These are phyloP conservation scores for Colletotrichum incanum DNA, from an alignment of 2,329 filamentous ascomycete genomes.

Conservation along the genomic window DNA sequence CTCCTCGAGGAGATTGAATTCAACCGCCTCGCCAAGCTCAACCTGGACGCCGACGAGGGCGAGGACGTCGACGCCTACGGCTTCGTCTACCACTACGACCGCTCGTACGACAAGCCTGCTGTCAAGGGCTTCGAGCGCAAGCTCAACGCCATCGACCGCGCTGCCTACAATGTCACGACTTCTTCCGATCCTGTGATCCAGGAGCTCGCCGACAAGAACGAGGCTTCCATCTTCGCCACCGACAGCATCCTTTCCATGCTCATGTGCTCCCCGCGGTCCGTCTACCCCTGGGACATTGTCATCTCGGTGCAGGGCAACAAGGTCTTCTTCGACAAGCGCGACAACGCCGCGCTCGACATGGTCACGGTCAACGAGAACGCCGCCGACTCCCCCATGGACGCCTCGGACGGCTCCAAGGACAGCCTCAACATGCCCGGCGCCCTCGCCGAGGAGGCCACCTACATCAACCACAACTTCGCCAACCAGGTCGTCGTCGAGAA, in stretches of 20 bases:
- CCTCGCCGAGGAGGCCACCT: conserved; percentile 95
- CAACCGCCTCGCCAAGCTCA: conserved; percentile 93
- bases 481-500: conserved; percentile 94
- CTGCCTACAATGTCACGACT: conserved; percentile 98
- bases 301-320: conserved; percentile 95
- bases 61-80: conserved; percentile 97
- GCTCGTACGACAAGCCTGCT: conserved; percentile 92
- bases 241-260: conserved; percentile 99
- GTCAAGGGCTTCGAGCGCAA: conserved; percentile 92
- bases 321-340: conserved; percentile 98
- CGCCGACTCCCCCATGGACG: conserved; percentile 92
- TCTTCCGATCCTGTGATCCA: conserved; percentile 97
- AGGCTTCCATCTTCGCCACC: conserved; percentile 96
- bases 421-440: conserved; percentile 93
- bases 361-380: conserved; percentile 99
- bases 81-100: conserved; percentile 99
- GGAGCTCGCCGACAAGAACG: conserved; percentile 94
- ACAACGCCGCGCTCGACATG: conserved; percentile 94
- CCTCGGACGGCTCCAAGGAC: conserved; percentile 93
- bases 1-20: conserved; percentile 99
- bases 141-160: conserved; percentile 90
- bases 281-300: conserved; percentile 99
- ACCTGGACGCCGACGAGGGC: conserved; percentile 93
- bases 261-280: conserved; percentile 96
- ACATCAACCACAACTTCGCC: conserved; percentile 99